Conservation (phyloP, 2,329 filamentous ascomycete genomes). For the Parastagonospora avenae region DNA sequence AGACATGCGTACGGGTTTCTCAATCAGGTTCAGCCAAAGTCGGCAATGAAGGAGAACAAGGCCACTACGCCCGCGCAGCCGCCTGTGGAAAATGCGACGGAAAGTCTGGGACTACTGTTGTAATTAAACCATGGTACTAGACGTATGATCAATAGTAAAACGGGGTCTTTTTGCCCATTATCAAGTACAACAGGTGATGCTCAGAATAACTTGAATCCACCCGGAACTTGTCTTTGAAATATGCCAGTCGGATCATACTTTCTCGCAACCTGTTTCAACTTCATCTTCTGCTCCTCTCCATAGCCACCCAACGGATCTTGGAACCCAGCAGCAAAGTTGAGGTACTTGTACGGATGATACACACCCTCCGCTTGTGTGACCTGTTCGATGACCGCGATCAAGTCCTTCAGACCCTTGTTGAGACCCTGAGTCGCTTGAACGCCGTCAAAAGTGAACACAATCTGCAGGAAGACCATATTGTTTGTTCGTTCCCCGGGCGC, state of each 20-base stretch:
- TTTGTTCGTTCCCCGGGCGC: slow-evolving; percentile 15
- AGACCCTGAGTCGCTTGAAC: slow-evolving; percentile 16
- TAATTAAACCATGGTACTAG: no score
- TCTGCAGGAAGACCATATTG: slow-evolving; percentile 23
- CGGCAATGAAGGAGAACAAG: no score
- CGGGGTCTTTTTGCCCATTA: neutral
- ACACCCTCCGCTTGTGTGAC: slow-evolving; percentile 23
- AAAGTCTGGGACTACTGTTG: no score
- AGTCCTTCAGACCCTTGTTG: slow-evolving; percentile 20
- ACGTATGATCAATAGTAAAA: no score
- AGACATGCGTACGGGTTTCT: neutral
- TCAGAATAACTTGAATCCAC: slow-evolving; percentile 36
- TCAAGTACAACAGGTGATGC: neutral
- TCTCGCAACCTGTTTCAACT: slow-evolving; percentile 8
- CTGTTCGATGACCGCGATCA: slow-evolving; percentile 23
- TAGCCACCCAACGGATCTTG: slow-evolving; percentile 36
- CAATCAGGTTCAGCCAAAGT: neutral
- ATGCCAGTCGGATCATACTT: slow-evolving; percentile 41
- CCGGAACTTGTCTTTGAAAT: slow-evolving; percentile 40
- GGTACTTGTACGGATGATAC: slow-evolving; percentile 23
- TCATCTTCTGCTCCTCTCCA: slow-evolving; percentile 1
- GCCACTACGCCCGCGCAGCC: no score
- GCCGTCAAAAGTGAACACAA: slow-evolving; percentile 29
- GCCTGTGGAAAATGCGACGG: no score
- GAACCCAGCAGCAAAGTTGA: slow-evolving; percentile 43